Evolutionary conservation across 2,329 filamentous ascomycete species (phyloP), one percentile per base, ranked within the genome.

Genomic region (Neonectria hederae): DNA sequence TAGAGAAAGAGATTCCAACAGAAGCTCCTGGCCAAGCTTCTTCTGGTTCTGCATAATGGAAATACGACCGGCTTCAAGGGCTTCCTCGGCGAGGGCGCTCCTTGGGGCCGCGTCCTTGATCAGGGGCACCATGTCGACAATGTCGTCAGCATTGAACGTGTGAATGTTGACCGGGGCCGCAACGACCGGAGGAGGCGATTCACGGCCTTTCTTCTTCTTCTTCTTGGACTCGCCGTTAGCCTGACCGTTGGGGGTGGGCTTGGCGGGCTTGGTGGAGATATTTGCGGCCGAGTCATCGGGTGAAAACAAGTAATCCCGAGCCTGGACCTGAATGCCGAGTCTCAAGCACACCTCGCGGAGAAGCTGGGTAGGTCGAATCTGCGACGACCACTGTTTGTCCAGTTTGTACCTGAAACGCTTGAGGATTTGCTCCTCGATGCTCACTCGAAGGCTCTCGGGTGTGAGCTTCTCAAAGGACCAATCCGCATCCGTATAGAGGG

Each of bases 11-110:
- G 94, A 97, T 80, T 99, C 96, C n/a, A 98, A 83, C 30, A 99
- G 87, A 61, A 99, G 87, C 79, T 99, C 96, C 80, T 97, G 94
- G 43, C 96, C 96, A 49, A 99, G 88, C 81, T 97, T 96, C 82
- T 92, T 95, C 83, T 99, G 94, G 77, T 93, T 91, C 77, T 98
- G 95, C 73, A 96, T 89, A 65, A 99, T 90, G n/a, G 95, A 97
- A 76, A 99, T 95, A 57, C 94, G 92, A 24, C 96, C 96, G 62
- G 95, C 96, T 79, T 99, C 96, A 46, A 99, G 85, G 14, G 96
- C 95, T 81, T 99, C 96, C 78, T 99, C 96, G 0, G 96, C 95
- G 65, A 99, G 86, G 26, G 93, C 85, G 77, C 94, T 97, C 80
- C 93, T 91, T 42, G 95, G 96, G 65, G 92, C 90, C 4, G 96